A percentile compares a stretch with the other conserved stretches of the same genome.
Conservation (phyloP, 1,139 yeast species). For the Yamadazyma buinensis region DNA sequence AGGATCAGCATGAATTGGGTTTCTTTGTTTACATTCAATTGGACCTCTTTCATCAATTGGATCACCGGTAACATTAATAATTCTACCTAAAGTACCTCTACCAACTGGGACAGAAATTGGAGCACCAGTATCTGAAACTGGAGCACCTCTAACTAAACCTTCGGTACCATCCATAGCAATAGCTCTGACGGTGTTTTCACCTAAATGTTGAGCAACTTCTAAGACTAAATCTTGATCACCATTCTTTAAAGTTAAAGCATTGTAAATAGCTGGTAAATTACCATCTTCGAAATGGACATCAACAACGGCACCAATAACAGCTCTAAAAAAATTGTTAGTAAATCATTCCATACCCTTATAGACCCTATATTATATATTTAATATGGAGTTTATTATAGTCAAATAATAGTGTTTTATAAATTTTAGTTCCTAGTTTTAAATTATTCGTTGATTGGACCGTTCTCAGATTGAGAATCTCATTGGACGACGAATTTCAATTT, state of each 20-base stretch:
- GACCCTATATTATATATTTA: no score
- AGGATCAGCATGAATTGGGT: slow-evolving; percentile 98
- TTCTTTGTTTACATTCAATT: slow-evolving; percentile 83
- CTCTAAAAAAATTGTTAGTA: slow-evolving; percentile 44
- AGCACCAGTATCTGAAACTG: slow-evolving; percentile 91
- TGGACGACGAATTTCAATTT: slow-evolving; percentile 1
- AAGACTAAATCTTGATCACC: slow-evolving; percentile 75
- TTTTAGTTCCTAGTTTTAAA: no score
- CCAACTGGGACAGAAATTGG: slow-evolving; percentile 99
- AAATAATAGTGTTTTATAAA: no score
- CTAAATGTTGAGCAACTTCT: slow-evolving; percentile 99
- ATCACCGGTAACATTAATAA: slow-evolving; percentile 97
- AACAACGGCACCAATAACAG: slow-evolving; percentile 99
- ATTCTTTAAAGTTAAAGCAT: slow-evolving; percentile 85
- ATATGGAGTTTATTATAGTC: no score
- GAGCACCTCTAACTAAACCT: slow-evolving; percentile 98
- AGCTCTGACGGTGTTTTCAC: slow-evolving; percentile 99
- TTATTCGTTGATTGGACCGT: slow-evolving; percentile 2
- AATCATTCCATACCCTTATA: no score
- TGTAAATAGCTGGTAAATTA: slow-evolving; percentile 93
- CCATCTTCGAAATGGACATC: slow-evolving; percentile 99
- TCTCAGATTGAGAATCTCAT: slow-evolving; percentile 1
- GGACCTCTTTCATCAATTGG: slow-evolving; percentile 99
- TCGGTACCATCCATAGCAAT: slow-evolving; percentile 99
- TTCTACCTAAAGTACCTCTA: slow-evolving; percentile 98